Evolutionary conservation across 2,329 filamentous ascomycete species (phyloP).

Genomic region (Rachicladosporium sp.): DNA sequence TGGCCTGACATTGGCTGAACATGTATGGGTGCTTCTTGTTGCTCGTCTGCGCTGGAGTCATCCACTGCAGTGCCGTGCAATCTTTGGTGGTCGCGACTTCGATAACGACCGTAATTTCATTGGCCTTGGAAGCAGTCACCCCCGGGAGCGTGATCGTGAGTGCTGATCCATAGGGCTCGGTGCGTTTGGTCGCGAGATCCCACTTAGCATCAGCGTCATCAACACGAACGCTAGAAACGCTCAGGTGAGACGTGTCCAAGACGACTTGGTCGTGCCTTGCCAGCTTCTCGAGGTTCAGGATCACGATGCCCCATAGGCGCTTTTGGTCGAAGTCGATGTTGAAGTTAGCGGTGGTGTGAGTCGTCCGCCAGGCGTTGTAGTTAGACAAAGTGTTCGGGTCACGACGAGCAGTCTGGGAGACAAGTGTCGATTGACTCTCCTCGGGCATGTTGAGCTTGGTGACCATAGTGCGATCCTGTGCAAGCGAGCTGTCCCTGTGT

Average conservation of each 20-base stretch:
- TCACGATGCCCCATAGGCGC: conserved; percentile 63
- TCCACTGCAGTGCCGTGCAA: conserved; percentile 90
- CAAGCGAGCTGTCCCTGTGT: no score
- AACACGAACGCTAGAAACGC: conserved; percentile 59
- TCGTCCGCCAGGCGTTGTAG: conserved; percentile 76
- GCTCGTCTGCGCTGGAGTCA: conserved; percentile 83
- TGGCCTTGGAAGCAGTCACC: no score
- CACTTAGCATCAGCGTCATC: conserved; percentile 54
- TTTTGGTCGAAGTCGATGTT: conserved; percentile 74
- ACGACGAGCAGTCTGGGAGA: conserved; percentile 13
- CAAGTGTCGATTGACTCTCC: no score
- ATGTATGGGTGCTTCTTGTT: conserved; percentile 96
- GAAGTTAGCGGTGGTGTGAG: conserved; percentile 70
- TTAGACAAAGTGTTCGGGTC: conserved; percentile 89
- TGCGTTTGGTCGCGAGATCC: conserved; percentile 52
- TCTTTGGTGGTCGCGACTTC: conserved; percentile 65
- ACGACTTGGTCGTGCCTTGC: conserved; percentile 62
- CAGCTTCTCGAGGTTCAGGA: conserved; percentile 63
- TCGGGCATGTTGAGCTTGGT: no score
- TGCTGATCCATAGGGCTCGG: conserved; percentile 63
- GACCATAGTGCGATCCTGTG: no score
- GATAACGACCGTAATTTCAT: no score
- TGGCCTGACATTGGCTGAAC: conserved; percentile 96
- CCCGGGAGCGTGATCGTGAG: conserved; percentile 50
- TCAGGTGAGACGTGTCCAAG: conserved; percentile 76